Evolutionary conservation across 768 basidiomycete genomes (phyloP).

Genomic region (Mycena kentingensis): DNA sequence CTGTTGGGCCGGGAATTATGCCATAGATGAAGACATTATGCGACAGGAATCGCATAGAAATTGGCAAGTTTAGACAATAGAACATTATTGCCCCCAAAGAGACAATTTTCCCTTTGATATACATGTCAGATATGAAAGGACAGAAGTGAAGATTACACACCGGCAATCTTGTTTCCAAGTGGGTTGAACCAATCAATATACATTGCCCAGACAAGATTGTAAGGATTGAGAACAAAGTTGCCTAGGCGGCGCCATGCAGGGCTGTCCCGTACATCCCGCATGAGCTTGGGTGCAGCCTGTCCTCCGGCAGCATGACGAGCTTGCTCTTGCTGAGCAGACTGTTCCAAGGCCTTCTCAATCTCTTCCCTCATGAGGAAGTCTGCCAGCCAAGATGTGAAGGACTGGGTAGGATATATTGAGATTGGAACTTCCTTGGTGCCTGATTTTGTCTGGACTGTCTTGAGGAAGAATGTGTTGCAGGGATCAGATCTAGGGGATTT

Average conservation of each 20-base stretch:
- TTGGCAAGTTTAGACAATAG: conserved; percentile 21
- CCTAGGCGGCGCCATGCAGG: conserved; percentile 29
- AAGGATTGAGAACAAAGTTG: conserved; percentile 15
- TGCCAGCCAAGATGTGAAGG: too few relatives aligned
- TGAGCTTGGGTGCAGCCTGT: background rate
- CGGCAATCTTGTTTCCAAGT: conserved; percentile 34
- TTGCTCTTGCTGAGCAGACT: conserved; percentile 4
- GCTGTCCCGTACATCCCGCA: conserved; percentile 28
- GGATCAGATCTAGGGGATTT: too few relatives aligned
- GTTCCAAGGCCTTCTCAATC: conserved; percentile 22
- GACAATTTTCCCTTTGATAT: conserved; percentile 15
- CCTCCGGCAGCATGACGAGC: conserved; percentile 19
- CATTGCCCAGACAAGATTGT: conserved; percentile 29
- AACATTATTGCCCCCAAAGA: conserved; percentile 22
- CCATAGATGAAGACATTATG: conserved; percentile 18
- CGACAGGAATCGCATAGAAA: conserved; percentile 14
- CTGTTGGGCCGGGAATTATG: conserved; percentile 14
- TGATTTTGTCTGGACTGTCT: too few relatives aligned
- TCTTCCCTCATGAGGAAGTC: too few relatives aligned
- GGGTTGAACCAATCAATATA: conserved; percentile 42
- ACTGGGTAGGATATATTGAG: too few relatives aligned
- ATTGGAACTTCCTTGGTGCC: too few relatives aligned
- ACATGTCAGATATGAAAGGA: too few relatives aligned
- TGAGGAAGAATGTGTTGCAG: too few relatives aligned
- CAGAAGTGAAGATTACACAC: too few relatives aligned